These are phyloP conservation scores for Allium fistulosum DNA, from an alignment of 106 monocot genomes.

Conservation along the genomic window DNA sequence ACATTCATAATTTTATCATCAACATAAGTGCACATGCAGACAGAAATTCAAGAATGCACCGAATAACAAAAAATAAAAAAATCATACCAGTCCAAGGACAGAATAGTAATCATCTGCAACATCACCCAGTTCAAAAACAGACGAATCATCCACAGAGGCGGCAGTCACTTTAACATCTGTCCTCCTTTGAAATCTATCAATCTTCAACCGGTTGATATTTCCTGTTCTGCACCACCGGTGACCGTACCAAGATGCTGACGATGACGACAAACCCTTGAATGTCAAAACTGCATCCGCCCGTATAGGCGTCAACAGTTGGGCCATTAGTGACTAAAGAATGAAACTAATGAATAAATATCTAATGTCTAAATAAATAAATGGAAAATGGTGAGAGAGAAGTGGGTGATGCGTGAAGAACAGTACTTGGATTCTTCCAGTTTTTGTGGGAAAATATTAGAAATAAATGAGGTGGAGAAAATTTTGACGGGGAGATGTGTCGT, in stretches of 20 bases:
- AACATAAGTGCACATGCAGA: no score
- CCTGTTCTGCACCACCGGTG: background rate
- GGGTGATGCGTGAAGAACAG: background rate
- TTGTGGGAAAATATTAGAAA: no score
- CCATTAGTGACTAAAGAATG: background rate
- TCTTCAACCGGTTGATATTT: background rate
- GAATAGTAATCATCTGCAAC: constrained; percentile 19
- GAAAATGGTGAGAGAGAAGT: background rate
- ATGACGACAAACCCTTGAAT: no score
- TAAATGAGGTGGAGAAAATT: no score
- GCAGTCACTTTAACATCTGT: background rate
- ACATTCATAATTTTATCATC: no score
- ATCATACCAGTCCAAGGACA: constrained; percentile 17
- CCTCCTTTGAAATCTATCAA: background rate
- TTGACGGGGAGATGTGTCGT: no score
- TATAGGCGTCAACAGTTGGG: constrained; percentile 9
- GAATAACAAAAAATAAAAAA: constrained; percentile 1
- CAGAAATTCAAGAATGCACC: background rate
- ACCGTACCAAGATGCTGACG: no score
- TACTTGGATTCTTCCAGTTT: background rate
- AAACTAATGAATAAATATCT: background rate
- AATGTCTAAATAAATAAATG: background rate
- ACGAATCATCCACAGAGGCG: constrained; percentile 4
- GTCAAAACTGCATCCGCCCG: constrained; percentile 1
- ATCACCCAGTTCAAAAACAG: background rate